A percentile compares a stretch with the other conserved stretches of the same genome.
Evolutionary conservation across 352 stramenopile genomes (phyloP).

Genomic region (Phytophthora crassamura): DNA sequence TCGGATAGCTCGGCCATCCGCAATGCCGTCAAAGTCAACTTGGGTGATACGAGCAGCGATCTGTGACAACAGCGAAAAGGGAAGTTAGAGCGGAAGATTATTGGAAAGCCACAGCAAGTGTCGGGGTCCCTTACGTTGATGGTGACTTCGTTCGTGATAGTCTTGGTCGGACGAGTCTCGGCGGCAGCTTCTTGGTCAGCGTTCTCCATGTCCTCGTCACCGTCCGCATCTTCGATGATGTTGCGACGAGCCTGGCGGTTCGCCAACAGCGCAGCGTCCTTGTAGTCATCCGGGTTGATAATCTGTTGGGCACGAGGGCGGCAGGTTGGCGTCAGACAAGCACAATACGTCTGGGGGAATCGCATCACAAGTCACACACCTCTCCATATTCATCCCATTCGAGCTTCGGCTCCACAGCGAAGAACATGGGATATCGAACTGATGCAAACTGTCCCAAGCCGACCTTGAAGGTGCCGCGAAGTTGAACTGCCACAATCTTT

Average conservation of each 20-base stretch:
- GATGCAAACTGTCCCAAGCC: slow-evolving; percentile 85
- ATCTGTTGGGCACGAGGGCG: slow-evolving; percentile 42
- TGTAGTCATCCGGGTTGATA: slow-evolving; percentile 86
- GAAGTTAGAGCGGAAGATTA: neutral
- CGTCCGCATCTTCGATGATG: slow-evolving; percentile 63
- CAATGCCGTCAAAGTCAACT: slow-evolving; percentile 88
- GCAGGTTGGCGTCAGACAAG: neutral
- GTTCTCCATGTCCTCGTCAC: slow-evolving; percentile 77
- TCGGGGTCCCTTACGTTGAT: slow-evolving; percentile 52
- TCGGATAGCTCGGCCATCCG: slow-evolving; percentile 85
- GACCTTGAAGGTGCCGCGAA: slow-evolving; percentile 88
- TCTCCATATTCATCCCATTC: slow-evolving; percentile 92
- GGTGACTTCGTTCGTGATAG: slow-evolving; percentile 69
- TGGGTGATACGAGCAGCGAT: slow-evolving; percentile 78
- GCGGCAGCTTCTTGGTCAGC: slow-evolving; percentile 59
- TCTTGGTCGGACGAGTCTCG: slow-evolving; percentile 85
- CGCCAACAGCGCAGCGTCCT: slow-evolving; percentile 69
- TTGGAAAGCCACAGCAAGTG: neutral
- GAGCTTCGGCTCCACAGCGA: slow-evolving; percentile 84
- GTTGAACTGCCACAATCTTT: slow-evolving; percentile 52
- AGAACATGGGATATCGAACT: slow-evolving; percentile 90
- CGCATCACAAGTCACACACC: slow-evolving; percentile 26
- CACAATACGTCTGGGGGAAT: neutral
- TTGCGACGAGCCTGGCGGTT: slow-evolving; percentile 74
- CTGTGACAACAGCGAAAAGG: slow-evolving; percentile 31